Evolutionary conservation across 2,329 filamentous ascomycete genomes (phyloP), one percentile per base, ranked within the genome.

Genomic region (Phialophora tarda): DNA sequence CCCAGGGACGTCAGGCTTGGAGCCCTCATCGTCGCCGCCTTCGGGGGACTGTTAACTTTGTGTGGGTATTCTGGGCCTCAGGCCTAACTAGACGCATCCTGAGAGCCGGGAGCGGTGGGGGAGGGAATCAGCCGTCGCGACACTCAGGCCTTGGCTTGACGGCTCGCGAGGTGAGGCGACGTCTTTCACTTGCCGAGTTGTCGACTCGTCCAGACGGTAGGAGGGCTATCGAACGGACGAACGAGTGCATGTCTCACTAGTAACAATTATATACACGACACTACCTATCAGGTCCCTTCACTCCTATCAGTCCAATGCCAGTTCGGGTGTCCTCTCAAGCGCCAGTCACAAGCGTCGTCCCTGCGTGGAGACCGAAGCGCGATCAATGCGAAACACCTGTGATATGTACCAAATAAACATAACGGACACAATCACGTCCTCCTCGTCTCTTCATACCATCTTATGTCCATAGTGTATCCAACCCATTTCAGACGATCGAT

Each of bases 1-100:
- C 30, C 28, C 6, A 32, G 56, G 44, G 47, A 64, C n/a, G 26
- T 65, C 14, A 60, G 47, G 50, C 30, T 56, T 11, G 59, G 23
- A 23, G 50, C 63, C 30, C 28, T 10, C 14, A 10, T 41, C 2
- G 32, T 53, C 1, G 59, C 63, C 2, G 58, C 17, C 12, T 24
- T 65, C 26, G 57, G 58, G 26, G 51, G 34, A 17, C 41, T 44
- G 3, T 28, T 65, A 14, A 38, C 50, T 17, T 50, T 48, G 14
- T 56, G 55, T 34, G 63, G 58, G 11, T 65, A 51, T 24, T 57
- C 21, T 24, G 58, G 14, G 8, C 8, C 21, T 38, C 44, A 32
- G 51, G 5, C 2, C 7, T 24, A 3, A 5, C n/a, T 44, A 2
- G 34, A 38, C 3, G 1, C 34, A 5, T 17, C 14, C 17, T 44